Evolutionary conservation across 805 yeast genomes (phyloP), one percentile per base, ranked within the genome.

Genomic region (Suhomyces kilbournensis): DNA sequence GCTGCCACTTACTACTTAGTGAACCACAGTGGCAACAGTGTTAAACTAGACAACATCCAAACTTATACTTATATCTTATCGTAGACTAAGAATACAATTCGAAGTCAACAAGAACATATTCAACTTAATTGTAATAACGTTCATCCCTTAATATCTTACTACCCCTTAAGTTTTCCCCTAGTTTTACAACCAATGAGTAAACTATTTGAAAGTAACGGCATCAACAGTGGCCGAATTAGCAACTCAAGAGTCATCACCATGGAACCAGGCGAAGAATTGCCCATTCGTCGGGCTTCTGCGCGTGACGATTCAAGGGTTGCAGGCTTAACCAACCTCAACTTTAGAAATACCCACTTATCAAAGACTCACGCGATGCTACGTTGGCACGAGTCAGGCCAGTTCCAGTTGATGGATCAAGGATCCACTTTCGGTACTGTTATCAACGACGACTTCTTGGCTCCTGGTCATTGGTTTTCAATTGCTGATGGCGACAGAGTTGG

Each of bases 341-440:
- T 75, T 55, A 53, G 57, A 28, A 68, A 70, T 54, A 54, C 67
- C 40, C 78, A 74, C 56, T 56, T 75, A 45, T 72, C 77, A 7
- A 74, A 72, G 56, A 44, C 55, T 4, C 79, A 75, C 55, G 78
- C 78, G 8, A 50, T 53, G 15, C 48, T 73, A 32, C 53, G 52
- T 49, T 38, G 42, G 42, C 44, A 50, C 40, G 52, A 44, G 4
- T 55, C 65, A 26, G 62, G 61, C 14, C 39, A 25, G 12, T 59
- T 73, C 32, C 59, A 49, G 35, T 48, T 71, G 42, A 61, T 58
- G 53, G 79, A 75, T 52, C 50, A 55, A 25, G 55, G 55, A 25
- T 72, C 77, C 5, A 71, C 74, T 17, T 74, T 73, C 58, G 79
- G 79, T 1, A 74, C 78, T 15, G 53, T 70, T 7, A 47, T 69